These are phyloP conservation scores for Arabidopsis thaliana DNA, from an alignment of 345 rosid genomes.

Conservation along the genomic window DNA sequence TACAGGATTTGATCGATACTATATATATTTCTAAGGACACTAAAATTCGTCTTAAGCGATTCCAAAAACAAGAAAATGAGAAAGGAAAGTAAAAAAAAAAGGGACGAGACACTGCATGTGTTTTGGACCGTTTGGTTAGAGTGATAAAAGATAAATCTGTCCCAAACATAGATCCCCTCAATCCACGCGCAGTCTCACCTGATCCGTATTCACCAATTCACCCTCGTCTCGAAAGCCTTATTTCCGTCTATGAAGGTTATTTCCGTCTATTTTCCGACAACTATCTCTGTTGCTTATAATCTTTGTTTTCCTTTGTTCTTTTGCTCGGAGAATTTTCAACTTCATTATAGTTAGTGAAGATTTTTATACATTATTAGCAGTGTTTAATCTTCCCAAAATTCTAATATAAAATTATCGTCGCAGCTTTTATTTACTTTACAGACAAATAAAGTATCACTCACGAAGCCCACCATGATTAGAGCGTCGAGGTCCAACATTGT, in stretches of 20 bases:
- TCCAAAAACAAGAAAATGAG: slow-evolving; percentile 15
- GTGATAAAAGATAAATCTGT: slow-evolving; percentile 38
- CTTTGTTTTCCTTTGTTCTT: slow-evolving; percentile 29
- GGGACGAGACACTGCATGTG: slow-evolving; percentile 48
- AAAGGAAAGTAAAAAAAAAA: slow-evolving; percentile 16
- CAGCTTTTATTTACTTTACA: slow-evolving; percentile 50
- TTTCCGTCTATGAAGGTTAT: not conserved
- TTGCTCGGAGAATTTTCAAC: slow-evolving; percentile 7
- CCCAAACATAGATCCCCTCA: slow-evolving; percentile 42
- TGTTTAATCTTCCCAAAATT: slow-evolving; percentile 9
- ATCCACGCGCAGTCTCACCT: slow-evolving; percentile 44
- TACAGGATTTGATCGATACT: slow-evolving; percentile 1
- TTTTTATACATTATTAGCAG: slow-evolving; percentile 35
- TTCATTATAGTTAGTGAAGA: not conserved
- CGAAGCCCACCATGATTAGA: slow-evolving; percentile 48
- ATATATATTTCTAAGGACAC: slow-evolving; percentile 22
- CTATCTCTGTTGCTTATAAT: slow-evolving; percentile 37
- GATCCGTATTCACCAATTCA: slow-evolving; percentile 21
- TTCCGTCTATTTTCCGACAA: slow-evolving; percentile 41
- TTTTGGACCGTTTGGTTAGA: slow-evolving; percentile 44
- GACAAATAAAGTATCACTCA: slow-evolving; percentile 47
- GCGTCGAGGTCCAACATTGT: slow-evolving; percentile 41
- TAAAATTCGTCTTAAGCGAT: slow-evolving; percentile 38
- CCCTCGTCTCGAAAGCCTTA: slow-evolving; percentile 21
- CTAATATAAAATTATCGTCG: slow-evolving; percentile 31